Percentiles rank a stretch among this genome's conserved stretches.
These are phyloP conservation scores for Agastache rugosa DNA, from an alignment of 257 asterid species.

Conservation along the genomic window DNA sequence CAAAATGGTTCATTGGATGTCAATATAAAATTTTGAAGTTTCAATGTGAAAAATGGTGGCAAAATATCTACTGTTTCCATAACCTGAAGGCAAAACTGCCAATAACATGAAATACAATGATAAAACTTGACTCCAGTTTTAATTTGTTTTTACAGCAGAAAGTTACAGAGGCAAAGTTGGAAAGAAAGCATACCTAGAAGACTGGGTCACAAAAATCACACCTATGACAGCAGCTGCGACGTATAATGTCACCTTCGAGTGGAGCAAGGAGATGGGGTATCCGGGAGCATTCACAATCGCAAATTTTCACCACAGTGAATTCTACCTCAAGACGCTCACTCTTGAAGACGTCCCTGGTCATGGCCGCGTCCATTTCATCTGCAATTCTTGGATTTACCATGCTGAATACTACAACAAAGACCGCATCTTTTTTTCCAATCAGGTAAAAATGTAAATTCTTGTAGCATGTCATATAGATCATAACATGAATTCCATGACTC, in stretches of 20 bases:
- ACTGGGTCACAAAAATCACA: conserved; percentile 50
- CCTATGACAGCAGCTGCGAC: conserved; percentile 42
- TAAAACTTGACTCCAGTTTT: conserved; percentile 5
- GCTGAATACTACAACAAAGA: conserved; percentile 53
- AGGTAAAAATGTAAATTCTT: conserved; percentile 43
- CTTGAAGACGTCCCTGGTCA: conserved; percentile 74
- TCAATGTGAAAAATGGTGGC: neutral
- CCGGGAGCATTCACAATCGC: conserved; percentile 69
- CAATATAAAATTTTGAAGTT: neutral
- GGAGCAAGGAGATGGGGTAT: conserved; percentile 62
- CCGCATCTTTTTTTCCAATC: conserved; percentile 72
- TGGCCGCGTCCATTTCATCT: conserved; percentile 65
- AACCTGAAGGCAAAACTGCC: neutral
- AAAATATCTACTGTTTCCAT: neutral
- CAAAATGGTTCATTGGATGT: neutral
- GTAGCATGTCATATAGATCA: neutral
- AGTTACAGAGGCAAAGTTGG: conserved; percentile 52
- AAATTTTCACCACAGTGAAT: conserved; percentile 67
- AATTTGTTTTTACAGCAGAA: conserved; percentile 31
- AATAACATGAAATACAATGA: neutral
- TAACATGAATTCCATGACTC: neutral
- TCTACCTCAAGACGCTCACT: conserved; percentile 71
- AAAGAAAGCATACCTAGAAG: conserved; percentile 57
- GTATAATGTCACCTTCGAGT: conserved; percentile 62
- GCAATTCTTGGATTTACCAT: conserved; percentile 86